Evolutionary conservation across 768 basidiomycete genomes (phyloP).

Genomic region (Naganishia onofrii): DNA sequence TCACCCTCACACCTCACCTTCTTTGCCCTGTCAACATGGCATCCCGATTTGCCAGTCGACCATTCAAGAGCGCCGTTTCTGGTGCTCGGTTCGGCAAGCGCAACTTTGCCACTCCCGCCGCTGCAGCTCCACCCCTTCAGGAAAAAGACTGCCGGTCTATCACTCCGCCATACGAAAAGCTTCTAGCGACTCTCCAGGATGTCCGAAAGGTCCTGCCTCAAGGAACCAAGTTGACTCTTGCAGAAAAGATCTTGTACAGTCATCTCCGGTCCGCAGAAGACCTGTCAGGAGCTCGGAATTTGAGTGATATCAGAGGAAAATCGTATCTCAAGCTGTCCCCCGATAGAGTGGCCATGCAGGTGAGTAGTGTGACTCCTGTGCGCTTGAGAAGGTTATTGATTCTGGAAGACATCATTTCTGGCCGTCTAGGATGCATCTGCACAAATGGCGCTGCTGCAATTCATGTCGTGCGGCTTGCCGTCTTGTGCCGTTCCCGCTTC

Average conservation of each 20-base stretch:
- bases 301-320: slow-evolving; percentile 74
- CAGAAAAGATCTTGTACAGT: slow-evolving; percentile 95
- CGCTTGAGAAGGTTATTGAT: neutral
- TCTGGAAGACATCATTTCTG: neutral
- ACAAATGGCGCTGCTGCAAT: slow-evolving; percentile 72
- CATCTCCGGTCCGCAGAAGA: slow-evolving; percentile 79
- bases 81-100: slow-evolving; percentile 24
- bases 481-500: slow-evolving; percentile 68
- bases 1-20: too few relatives aligned
- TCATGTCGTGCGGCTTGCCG: slow-evolving; percentile 90
- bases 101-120: slow-evolving; percentile 45
- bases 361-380: slow-evolving; percentile 54
- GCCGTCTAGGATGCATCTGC: slow-evolving; percentile 54
- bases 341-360: slow-evolving; percentile 96
- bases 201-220: slow-evolving; percentile 68
- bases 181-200: slow-evolving; percentile 67
- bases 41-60: slow-evolving; percentile 17
- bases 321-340: slow-evolving; percentile 85
- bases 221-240: slow-evolving; percentile 75
- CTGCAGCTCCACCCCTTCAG: slow-evolving; percentile 47
- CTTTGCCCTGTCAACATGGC: neutral
- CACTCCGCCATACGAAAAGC: slow-evolving; percentile 74
- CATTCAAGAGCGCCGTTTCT: neutral
- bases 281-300: slow-evolving; percentile 56
- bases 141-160: slow-evolving; percentile 68